A percentile compares a stretch with the other conserved stretches of the same genome.
These are phyloP conservation scores for Aspergillus phoenicis DNA, from an alignment of 2,329 filamentous ascomycete species.

Conservation along the genomic window DNA sequence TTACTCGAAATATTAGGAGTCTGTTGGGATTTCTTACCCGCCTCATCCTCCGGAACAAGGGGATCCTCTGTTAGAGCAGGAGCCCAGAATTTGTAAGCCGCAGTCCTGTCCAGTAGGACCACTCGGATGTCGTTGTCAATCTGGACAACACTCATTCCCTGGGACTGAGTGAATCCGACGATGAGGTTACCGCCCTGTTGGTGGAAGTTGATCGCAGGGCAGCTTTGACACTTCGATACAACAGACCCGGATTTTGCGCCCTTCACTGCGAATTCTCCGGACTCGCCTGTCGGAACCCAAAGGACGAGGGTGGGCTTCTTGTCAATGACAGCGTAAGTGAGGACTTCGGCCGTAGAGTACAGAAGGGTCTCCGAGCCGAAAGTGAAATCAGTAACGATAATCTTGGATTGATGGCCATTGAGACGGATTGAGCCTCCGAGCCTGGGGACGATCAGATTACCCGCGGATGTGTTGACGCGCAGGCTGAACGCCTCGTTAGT, in stretches of 20 bases:
- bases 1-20: background rate
- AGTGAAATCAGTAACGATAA: constrained; percentile 62
- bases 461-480: constrained; percentile 58
- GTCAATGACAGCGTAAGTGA: constrained; percentile 56
- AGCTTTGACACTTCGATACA: constrained; percentile 43
- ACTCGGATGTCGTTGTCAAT: constrained; percentile 53
- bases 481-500: constrained; percentile 58
- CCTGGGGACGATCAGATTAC: constrained; percentile 57
- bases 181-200: constrained; percentile 45
- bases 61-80: constrained; percentile 55
- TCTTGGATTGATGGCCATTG: constrained; percentile 64
- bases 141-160: constrained; percentile 53
- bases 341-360: constrained; percentile 59
- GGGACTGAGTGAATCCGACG: constrained; percentile 53
- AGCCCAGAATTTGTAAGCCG: constrained; percentile 61
- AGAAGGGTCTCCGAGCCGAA: constrained; percentile 56
- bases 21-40: constrained; percentile 37
- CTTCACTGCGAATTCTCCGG: constrained; percentile 57
- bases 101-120: constrained; percentile 56
- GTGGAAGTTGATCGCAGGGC: constrained; percentile 48
- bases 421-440: constrained; percentile 53
- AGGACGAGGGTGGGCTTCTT: constrained; percentile 52
- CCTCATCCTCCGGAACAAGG: constrained; percentile 48
- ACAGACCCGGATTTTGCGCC: constrained; percentile 41
- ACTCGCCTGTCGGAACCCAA: constrained; percentile 58